These are phyloP conservation scores for Monilinia polystroma DNA, from an alignment of 2,329 filamentous ascomycete genomes.

Conservation along the genomic window DNA sequence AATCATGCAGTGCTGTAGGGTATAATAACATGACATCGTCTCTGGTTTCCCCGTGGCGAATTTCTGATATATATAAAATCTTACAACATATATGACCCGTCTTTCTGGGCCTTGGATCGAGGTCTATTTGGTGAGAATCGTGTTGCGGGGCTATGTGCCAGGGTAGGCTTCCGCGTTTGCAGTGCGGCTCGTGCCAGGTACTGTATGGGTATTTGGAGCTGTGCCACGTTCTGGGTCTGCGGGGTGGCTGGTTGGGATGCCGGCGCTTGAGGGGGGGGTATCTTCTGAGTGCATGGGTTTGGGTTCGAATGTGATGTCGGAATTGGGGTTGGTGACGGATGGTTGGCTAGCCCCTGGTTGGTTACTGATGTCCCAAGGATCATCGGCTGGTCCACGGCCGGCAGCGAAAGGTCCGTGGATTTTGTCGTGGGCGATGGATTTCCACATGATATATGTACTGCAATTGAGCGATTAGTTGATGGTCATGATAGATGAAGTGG, in stretches of 20 bases:
- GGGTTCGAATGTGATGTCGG: too few species aligned
- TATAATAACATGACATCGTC: too few species aligned
- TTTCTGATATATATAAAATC: too few species aligned
- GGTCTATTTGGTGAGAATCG: too few species aligned
- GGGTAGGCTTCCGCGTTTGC: too few species aligned
- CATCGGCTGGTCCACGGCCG: constrained; percentile 20
- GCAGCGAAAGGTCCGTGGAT: constrained; percentile 36
- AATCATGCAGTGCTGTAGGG: too few species aligned
- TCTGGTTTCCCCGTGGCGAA: too few species aligned
- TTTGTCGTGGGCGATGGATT: constrained; percentile 41
- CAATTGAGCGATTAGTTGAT: not conserved
- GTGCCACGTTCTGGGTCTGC: not conserved
- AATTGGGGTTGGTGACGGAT: not conserved
- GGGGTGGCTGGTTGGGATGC: not conserved
- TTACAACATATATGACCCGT: too few species aligned
- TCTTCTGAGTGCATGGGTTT: not conserved
- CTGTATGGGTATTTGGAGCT: too few species aligned
- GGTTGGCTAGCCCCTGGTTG: not conserved
- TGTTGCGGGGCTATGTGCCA: too few species aligned
- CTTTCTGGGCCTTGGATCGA: too few species aligned
- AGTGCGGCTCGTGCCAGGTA: too few species aligned
- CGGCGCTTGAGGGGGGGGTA: not conserved
- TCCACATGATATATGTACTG: constrained; percentile 42
- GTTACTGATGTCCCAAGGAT: not conserved
- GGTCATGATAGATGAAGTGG: not conserved